phyloP scores from a whole-genome alignment of 345 rosid species.

The Sonneratia caseolaris region DNA sequence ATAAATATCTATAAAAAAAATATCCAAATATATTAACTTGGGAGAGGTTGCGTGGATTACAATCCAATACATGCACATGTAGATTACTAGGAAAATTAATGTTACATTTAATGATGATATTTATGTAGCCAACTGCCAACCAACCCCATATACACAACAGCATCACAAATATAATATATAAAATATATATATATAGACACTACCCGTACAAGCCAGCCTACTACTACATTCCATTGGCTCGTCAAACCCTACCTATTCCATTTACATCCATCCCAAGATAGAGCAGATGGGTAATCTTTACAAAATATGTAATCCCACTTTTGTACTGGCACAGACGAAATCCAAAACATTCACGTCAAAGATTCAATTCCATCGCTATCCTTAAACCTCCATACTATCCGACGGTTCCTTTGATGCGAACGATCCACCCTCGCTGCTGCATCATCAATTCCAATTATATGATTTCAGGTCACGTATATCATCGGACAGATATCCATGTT shows the following conservation, averaged over 20 bases:
- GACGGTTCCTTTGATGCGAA: conserved; percentile 14
- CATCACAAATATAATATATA: neutral
- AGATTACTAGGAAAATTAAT: neutral
- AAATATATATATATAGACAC: neutral
- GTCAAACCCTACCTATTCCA: neutral
- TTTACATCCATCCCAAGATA: too few species aligned
- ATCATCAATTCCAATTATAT: too few species aligned
- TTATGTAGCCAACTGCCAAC: neutral
- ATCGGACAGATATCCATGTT: neutral
- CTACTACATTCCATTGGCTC: too few species aligned
- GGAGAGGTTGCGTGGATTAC: neutral
- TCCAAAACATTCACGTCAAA: conserved; percentile 17
- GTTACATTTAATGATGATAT: neutral
- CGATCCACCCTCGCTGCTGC: neutral
- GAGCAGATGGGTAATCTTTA: neutral
- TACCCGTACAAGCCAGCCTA: too few species aligned
- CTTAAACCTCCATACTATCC: neutral
- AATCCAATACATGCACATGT: too few species aligned
- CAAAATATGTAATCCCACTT: neutral
- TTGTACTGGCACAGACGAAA: conserved; percentile 7
- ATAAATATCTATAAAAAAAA: too few species aligned
- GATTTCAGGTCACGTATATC: too few species aligned
- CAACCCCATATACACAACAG: neutral
- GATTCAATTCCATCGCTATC: conserved; percentile 12
- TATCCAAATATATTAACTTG: too few species aligned